A percentile compares a stretch with the other conserved stretches of the same genome.
Evolutionary conservation across 352 stramenopile genomes (phyloP).

Genomic region (Elongisporangium undulatum): DNA sequence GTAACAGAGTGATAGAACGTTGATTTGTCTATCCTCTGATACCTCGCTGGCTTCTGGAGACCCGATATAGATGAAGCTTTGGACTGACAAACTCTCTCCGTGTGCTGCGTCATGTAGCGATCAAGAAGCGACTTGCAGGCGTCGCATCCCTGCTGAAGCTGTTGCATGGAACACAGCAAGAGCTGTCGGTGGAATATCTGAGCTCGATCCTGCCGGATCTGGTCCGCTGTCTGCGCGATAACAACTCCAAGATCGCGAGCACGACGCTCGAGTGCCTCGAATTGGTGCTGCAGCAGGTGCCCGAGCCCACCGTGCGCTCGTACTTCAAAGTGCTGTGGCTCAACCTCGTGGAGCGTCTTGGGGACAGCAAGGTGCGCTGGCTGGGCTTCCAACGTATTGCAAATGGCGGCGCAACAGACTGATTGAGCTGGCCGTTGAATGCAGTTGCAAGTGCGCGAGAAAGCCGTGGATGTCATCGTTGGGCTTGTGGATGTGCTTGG

Average conservation of each 20-base stretch:
- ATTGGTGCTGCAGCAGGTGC: constrained; percentile 39
- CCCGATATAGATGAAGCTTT: neutral
- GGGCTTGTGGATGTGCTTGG: constrained; percentile 60
- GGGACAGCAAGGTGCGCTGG: constrained; percentile 59
- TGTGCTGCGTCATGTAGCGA: constrained; percentile 27
- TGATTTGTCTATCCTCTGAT: neutral
- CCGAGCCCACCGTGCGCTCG: constrained; percentile 35
- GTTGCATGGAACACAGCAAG: constrained; percentile 20
- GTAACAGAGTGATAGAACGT: neutral
- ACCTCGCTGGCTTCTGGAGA: neutral
- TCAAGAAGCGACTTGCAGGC: constrained; percentile 77
- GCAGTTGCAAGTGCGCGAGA: constrained; percentile 51
- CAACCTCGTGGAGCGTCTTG: constrained; percentile 64
- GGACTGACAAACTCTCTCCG: neutral
- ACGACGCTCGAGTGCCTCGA: constrained; percentile 63
- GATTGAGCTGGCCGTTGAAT: neutral
- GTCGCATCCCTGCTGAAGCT: constrained; percentile 50
- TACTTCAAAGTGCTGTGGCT: constrained; percentile 68
- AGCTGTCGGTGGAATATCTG: constrained; percentile 27
- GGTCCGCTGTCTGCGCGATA: constrained; percentile 67
- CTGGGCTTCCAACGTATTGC: neutral
- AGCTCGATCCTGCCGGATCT: constrained; percentile 44
- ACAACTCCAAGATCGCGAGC: constrained; percentile 81
- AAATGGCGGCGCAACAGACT: neutral
- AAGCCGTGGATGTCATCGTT: constrained; percentile 71